Base-by-base conservation (phyloP, 164 flowering plant species). In the Saururus chinensis region DNA sequence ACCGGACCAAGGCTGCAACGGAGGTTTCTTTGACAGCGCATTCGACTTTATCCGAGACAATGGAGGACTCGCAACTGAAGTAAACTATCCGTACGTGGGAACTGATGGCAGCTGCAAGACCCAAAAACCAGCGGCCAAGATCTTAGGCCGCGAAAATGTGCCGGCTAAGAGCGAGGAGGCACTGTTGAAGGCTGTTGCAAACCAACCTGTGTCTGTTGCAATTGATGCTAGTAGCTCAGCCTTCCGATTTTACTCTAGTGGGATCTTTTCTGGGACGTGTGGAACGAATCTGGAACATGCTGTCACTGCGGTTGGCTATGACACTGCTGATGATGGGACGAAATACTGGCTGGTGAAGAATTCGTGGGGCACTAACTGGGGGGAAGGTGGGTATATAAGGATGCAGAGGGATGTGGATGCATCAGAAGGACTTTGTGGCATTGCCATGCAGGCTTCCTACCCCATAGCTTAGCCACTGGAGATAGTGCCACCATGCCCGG, bases 11-110 rank as follows among this genome's bases (percentile, higher is more conserved):
- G 98, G 96, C 9, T 92, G 96, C 79, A 79, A 81, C 68, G 98
- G 98, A 0, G 97, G 98, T 71, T 80, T 84, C 13, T 84, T 88
- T 97, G 96, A 89, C 64, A 78, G 80, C 59, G 98, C 86, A 1
- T 92, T 85, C 60, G 73, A 87, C 66, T 89, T 87, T 79, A 87
- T 92, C 65, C 79, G 84, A 58, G 73, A 82, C 12, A 89, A 92
- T 70, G 89, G 95, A 48, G 95, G 98, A 9, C 83, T 89, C 49
- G 88, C 88, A 68, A 58, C 80, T 1, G 96, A 89, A 53, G 76
- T 71, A 0, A 92, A 92, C 66, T 92, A 92, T 58, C 98, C 95
- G 9, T 92, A 89, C 79, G 65, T 17, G 24, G 95, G 71, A 19
- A 0, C 0, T 14, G 91, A 85, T 64, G 25, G 35, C 5, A 51